These are phyloP conservation scores for Saturnispora silvae DNA, from an alignment of 805 yeast genomes.

Conservation along the genomic window DNA sequence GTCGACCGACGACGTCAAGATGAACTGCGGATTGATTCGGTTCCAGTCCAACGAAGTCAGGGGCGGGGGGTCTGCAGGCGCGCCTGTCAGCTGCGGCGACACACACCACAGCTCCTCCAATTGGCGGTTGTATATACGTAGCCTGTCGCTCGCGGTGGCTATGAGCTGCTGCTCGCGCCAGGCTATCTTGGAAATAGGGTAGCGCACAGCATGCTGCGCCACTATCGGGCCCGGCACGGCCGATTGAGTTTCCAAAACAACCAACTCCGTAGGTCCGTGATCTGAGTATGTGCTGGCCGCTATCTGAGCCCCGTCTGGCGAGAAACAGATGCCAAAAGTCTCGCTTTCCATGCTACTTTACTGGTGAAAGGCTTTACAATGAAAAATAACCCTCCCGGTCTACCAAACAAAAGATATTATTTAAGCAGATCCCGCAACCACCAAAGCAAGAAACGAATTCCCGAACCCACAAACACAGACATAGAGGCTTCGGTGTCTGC, in stretches of 20 bases:
- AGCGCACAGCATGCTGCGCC: no score
- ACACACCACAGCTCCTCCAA: slow-evolving; percentile 8
- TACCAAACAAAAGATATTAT: no score
- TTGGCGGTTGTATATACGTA: slow-evolving; percentile 37
- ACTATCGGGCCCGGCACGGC: no score
- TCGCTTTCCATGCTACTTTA: slow-evolving; percentile 4
- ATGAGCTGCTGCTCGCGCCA: slow-evolving; percentile 62
- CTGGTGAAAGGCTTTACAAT: neutral
- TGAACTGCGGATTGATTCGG: slow-evolving; percentile 49
- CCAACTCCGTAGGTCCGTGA: slow-evolving; percentile 1
- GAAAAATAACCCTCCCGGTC: no score
- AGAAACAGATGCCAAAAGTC: slow-evolving; percentile 1
- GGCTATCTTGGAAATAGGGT: no score
- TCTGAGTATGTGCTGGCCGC: slow-evolving; percentile 6
- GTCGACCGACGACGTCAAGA: slow-evolving; percentile 83
- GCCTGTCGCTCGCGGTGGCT: slow-evolving; percentile 63
- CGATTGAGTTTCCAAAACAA: slow-evolving; percentile 30
- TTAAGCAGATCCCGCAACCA: no score
- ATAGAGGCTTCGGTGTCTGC: no score
- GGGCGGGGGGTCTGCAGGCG: slow-evolving; percentile 44
- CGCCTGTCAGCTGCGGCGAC: slow-evolving; percentile 1
- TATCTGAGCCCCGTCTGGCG: slow-evolving; percentile 1
- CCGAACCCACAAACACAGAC: no score
- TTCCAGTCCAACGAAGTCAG: slow-evolving; percentile 94
- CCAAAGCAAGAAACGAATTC: no score